Evolutionary conservation across 306 rosid genomes (phyloP).

Genomic region (Cicer yamashitae): DNA sequence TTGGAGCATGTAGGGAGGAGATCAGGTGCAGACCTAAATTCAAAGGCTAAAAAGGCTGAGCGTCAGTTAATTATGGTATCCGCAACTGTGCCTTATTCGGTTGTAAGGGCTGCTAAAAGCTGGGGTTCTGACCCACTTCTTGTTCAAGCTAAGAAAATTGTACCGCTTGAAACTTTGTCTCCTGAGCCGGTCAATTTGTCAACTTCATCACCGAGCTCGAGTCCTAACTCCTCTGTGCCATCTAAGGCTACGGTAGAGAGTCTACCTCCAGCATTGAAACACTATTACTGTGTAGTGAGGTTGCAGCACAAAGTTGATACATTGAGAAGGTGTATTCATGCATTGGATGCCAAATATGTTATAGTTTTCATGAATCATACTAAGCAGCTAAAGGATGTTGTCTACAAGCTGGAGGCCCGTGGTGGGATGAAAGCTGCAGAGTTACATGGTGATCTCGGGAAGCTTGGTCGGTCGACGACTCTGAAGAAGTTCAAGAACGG

Average conservation of each 20-base stretch:
- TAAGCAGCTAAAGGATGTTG: constrained; percentile 86
- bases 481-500: constrained; percentile 86
- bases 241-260: constrained; percentile 66
- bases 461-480: constrained; percentile 88
- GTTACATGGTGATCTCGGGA: constrained; percentile 96
- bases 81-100: constrained; percentile 92
- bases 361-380: constrained; percentile 96
- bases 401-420: constrained; percentile 91
- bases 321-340: constrained; percentile 86
- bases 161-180: constrained; percentile 62
- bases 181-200: constrained; percentile 62
- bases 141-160: constrained; percentile 78
- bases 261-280: constrained; percentile 83
- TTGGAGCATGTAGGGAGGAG: constrained; percentile 87
- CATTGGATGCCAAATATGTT: constrained; percentile 83
- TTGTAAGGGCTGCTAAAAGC: constrained; percentile 86
- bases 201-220: constrained; percentile 44
- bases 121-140: constrained; percentile 86
- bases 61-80: constrained; percentile 87
- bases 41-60: constrained; percentile 56
- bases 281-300: constrained; percentile 77
- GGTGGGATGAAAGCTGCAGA: constrained; percentile 85
- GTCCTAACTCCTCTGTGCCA: constrained; percentile 46
- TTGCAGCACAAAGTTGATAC: constrained; percentile 90
- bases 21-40: constrained; percentile 62